A percentile compares a stretch with the other conserved stretches of the same genome.
These are phyloP conservation scores for Cercospora beticola DNA, from an alignment of 2,329 filamentous ascomycete genomes.

Conservation along the genomic window DNA sequence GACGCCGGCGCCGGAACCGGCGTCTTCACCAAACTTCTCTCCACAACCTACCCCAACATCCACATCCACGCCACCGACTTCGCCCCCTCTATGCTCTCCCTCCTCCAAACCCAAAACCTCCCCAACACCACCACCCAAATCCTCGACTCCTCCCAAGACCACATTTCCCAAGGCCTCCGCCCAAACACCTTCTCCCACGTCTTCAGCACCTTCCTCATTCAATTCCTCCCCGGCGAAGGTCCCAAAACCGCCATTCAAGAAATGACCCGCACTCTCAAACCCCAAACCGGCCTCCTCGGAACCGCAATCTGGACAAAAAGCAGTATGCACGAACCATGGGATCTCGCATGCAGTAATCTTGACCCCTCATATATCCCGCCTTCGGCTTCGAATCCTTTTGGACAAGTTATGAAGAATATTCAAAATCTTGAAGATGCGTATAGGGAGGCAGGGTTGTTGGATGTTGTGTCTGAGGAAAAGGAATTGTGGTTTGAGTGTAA, in stretches of 20 bases:
- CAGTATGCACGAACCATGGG: slow-evolving; percentile 6
- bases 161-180: slow-evolving; percentile 8
- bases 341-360: slow-evolving; percentile 13
- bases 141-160: slow-evolving; percentile 13
- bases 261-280: not conserved
- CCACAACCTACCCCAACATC: not conserved
- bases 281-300: not conserved
- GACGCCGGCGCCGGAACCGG: slow-evolving; percentile 19
- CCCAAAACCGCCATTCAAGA: not conserved
- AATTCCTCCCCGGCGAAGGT: slow-evolving; percentile 6
- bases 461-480: slow-evolving; percentile 6
- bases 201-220: slow-evolving; percentile 15
- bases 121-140: slow-evolving; percentile 4
- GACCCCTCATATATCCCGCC: not conserved
- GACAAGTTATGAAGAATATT: not conserved
- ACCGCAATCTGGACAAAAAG: slow-evolving; percentile 2
- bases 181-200: slow-evolving; percentile 6
- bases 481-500: slow-evolving; percentile 7
- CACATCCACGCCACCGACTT: slow-evolving; percentile 11
- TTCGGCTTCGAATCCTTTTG: not conserved
- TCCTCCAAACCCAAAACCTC: slow-evolving; percentile 1
- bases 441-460: slow-evolving; percentile 9
- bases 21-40: slow-evolving; percentile 9
- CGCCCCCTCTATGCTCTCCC: slow-evolving; percentile 10
- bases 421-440: slow-evolving; percentile 13